Percentiles rank a stretch among this genome's conserved stretches.
These are phyloP conservation scores for Euclidium syriacum DNA, from an alignment of 345 rosid genomes.

Conservation along the genomic window DNA sequence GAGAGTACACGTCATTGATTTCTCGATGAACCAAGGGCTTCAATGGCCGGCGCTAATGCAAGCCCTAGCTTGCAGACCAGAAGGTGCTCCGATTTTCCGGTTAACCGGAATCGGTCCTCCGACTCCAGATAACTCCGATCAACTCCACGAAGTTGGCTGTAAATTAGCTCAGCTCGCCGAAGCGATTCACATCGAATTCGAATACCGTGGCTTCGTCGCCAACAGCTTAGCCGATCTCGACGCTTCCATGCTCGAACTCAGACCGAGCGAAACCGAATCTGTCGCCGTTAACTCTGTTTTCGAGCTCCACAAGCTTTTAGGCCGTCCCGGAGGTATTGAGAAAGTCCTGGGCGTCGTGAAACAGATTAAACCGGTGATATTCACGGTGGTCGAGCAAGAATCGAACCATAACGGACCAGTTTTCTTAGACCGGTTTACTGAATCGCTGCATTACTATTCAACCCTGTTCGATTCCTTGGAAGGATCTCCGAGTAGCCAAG, in stretches of 20 bases:
- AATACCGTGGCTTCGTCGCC: conserved; percentile 71
- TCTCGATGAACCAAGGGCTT: conserved; percentile 65
- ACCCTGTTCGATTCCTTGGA: conserved; percentile 81
- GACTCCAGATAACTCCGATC: conserved; percentile 48
- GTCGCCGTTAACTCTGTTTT: conserved; percentile 84
- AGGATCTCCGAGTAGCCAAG: conserved; percentile 43
- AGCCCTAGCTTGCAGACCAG: conserved; percentile 66
- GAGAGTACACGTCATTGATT: conserved; percentile 67
- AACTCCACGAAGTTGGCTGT: conserved; percentile 72
- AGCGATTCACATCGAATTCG: conserved; percentile 59
- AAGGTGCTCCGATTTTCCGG: conserved; percentile 72
- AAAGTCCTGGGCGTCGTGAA: conserved; percentile 56
- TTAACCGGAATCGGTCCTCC: conserved; percentile 87
- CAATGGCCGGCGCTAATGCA: conserved; percentile 94
- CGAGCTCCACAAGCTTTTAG: conserved; percentile 65
- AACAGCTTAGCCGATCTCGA: conserved; percentile 78
- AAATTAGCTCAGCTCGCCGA: conserved; percentile 71
- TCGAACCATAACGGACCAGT: conserved; percentile 70
- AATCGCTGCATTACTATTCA: conserved; percentile 77
- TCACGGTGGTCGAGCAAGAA: conserved; percentile 85
- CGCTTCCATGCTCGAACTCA: conserved; percentile 60
- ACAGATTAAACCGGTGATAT: conserved; percentile 60
- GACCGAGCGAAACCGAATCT: conserved; percentile 49
- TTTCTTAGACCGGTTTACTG: conserved; percentile 79
- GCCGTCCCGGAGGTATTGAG: conserved; percentile 56